phyloP scores from a whole-genome alignment of 768 basidiomycete species.

The Lactifluus pinguis region DNA sequence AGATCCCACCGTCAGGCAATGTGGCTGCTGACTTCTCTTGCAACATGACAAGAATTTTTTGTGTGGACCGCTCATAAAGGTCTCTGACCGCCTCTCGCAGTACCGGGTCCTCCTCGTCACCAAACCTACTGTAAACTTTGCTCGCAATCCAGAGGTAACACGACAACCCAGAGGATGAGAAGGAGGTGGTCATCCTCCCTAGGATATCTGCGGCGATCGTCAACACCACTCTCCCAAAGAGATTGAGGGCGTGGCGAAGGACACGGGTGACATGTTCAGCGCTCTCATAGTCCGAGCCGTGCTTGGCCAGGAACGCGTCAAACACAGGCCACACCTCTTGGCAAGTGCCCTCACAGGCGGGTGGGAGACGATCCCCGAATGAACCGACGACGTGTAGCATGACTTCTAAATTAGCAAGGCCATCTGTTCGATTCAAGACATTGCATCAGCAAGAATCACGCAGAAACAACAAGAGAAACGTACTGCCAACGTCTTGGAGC shows the following conservation, averaged over 20 bases:
- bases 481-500: slow-evolving; percentile 57
- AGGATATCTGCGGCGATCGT: slow-evolving; percentile 64
- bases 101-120: slow-evolving; percentile 47
- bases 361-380: slow-evolving; percentile 76
- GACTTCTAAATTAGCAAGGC: slow-evolving; percentile 86
- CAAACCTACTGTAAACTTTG: slow-evolving; percentile 74
- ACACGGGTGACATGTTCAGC: slow-evolving; percentile 81
- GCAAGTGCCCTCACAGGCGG: slow-evolving; percentile 68
- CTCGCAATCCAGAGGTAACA: slow-evolving; percentile 93
- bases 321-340: slow-evolving; percentile 78
- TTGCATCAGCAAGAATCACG: slow-evolving; percentile 12
- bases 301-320: slow-evolving; percentile 69
- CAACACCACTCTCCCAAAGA: slow-evolving; percentile 64
- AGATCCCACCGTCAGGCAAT: slow-evolving; percentile 75
- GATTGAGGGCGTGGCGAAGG: slow-evolving; percentile 70
- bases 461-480: slow-evolving; percentile 24
- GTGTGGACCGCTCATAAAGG: slow-evolving; percentile 69
- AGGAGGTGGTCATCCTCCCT: slow-evolving; percentile 64
- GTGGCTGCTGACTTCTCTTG: slow-evolving; percentile 59
- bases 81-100: slow-evolving; percentile 51
- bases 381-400: slow-evolving; percentile 78
- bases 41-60: slow-evolving; percentile 57
- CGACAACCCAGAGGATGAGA: slow-evolving; percentile 72
- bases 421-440: slow-evolving; percentile 40
- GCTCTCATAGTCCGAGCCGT: slow-evolving; percentile 64